These are phyloP conservation scores for Coffea eugenioides DNA, from an alignment of 257 asterid genomes.

Conservation along the genomic window DNA sequence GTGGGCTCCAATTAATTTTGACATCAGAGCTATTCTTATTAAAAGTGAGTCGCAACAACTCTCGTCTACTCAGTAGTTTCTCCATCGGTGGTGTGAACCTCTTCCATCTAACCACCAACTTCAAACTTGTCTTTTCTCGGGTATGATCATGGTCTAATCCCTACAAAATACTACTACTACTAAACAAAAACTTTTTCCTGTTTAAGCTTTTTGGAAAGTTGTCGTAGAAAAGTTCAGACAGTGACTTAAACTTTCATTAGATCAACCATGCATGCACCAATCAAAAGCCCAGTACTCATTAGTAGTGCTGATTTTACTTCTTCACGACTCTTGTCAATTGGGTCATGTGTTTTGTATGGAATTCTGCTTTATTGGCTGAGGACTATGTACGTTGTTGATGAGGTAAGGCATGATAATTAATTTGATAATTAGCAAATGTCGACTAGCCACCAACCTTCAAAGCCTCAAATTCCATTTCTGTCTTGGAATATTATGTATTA, in stretches of 20 bases:
- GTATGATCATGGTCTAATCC: too few relatives aligned
- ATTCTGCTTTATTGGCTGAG: not conserved
- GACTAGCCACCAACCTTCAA: not conserved
- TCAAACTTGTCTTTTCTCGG: too few relatives aligned
- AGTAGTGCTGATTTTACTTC: too few relatives aligned
- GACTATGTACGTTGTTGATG: not conserved
- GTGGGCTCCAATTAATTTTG: too few relatives aligned
- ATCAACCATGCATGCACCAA: too few relatives aligned
- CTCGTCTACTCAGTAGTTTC: constrained; percentile 5
- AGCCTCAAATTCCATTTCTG: not conserved
- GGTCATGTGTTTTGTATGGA: not conserved
- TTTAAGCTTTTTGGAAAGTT: not conserved
- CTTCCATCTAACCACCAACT: not conserved
- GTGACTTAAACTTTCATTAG: not conserved
- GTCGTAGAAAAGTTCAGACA: not conserved
- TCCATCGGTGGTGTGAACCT: not conserved
- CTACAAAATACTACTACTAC: too few relatives aligned
- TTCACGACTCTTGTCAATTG: not conserved
- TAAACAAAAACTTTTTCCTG: not conserved
- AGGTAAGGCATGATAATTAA: not conserved
- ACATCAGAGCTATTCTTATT: too few relatives aligned
- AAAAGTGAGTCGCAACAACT: too few relatives aligned
- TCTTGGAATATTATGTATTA: not conserved
- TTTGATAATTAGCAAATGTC: too few relatives aligned
- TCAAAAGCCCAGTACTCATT: not conserved